phyloP scores from a whole-genome alignment of 768 basidiomycete genomes.

The Russula sp. region DNA sequence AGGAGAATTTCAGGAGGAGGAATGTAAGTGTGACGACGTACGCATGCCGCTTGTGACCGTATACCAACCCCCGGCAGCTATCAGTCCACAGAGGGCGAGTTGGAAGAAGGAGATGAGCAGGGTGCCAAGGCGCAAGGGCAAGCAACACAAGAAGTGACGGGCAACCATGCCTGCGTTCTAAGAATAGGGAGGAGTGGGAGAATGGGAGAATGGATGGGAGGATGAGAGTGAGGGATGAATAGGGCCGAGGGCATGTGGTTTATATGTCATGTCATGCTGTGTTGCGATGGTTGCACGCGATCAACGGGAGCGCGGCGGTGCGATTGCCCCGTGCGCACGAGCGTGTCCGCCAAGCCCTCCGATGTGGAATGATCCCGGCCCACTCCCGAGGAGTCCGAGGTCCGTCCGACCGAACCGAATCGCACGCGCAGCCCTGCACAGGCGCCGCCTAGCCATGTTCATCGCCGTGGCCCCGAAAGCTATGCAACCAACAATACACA shows the following conservation, averaged over 20 bases:
- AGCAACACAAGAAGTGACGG: constrained; percentile 18
- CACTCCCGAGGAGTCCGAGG: too few species aligned
- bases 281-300: too few species aligned
- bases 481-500: too few species aligned
- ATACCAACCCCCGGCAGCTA: constrained; percentile 11
- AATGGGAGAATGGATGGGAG: not conserved
- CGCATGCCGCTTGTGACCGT: constrained; percentile 1
- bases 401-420: too few species aligned
- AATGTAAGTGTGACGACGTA: constrained; percentile 2
- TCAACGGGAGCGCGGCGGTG: too few species aligned
- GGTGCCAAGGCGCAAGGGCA: constrained; percentile 21
- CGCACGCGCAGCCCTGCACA: too few species aligned
- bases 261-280: too few species aligned
- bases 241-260: not conserved
- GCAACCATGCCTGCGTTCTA: constrained; percentile 3
- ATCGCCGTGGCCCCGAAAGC: too few species aligned
- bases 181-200: not conserved
- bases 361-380: too few species aligned
- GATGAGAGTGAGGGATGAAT: not conserved
- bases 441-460: too few species aligned
- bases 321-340: too few species aligned
- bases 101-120: constrained; percentile 16
- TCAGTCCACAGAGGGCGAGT: not conserved
- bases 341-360: too few species aligned
- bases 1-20: not conserved